Evolutionary conservation across 495 filamentous ascomycete species (phyloP).

Genomic region (Pseudevernia furfuracea): DNA sequence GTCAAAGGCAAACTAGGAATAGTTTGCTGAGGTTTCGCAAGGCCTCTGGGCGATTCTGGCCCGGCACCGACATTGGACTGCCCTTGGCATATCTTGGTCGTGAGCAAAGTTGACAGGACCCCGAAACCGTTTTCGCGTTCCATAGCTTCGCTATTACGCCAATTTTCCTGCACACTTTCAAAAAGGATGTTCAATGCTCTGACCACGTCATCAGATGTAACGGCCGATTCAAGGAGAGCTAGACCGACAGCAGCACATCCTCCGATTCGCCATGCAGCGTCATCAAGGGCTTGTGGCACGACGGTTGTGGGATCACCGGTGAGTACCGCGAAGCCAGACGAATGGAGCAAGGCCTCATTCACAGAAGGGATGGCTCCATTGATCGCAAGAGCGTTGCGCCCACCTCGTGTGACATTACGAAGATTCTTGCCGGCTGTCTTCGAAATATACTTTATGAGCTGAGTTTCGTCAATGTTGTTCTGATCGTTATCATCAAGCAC

Average conservation of each 20-base stretch:
- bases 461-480: slow-evolving; percentile 61
- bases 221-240: slow-evolving; percentile 71
- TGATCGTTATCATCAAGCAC: slow-evolving; percentile 69
- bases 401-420: slow-evolving; percentile 61
- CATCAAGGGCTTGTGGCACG: slow-evolving; percentile 74
- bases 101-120: slow-evolving; percentile 69
- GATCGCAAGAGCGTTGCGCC: slow-evolving; percentile 70
- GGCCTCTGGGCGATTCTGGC: slow-evolving; percentile 19
- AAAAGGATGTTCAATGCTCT: slow-evolving; percentile 77
- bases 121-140: slow-evolving; percentile 91
- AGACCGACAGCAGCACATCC: slow-evolving; percentile 79
- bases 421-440: slow-evolving; percentile 64
- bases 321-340: slow-evolving; percentile 71
- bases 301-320: slow-evolving; percentile 78
- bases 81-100: slow-evolving; percentile 59
- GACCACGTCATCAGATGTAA: slow-evolving; percentile 58
- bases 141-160: slow-evolving; percentile 98
- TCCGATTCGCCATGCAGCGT: slow-evolving; percentile 84
- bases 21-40: neutral
- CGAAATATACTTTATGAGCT: slow-evolving; percentile 68
- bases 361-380: slow-evolving; percentile 83
- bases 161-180: slow-evolving; percentile 74
- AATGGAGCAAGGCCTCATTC: slow-evolving; percentile 73
- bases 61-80: neutral
- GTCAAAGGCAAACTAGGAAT: slow-evolving; percentile 55